Base-by-base conservation (phyloP, 805 yeast species). In the Kregervanrija delftensis region DNA sequence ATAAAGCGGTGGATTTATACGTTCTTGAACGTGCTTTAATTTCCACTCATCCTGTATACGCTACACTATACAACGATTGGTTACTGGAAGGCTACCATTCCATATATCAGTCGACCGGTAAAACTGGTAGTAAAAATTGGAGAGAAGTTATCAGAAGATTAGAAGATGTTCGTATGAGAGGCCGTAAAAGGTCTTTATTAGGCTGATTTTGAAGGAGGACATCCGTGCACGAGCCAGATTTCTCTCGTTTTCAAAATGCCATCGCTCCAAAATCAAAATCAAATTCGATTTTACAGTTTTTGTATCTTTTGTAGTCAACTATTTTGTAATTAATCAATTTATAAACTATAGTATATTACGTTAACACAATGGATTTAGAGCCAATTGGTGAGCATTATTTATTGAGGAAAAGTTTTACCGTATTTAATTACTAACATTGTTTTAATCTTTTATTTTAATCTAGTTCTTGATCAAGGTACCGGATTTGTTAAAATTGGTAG, bases 401-500 rank as follows among this genome's bases (percentile, higher is more conserved):
- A 37, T 37, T n/a, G 15, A 11, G 13, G 32, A 37, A 11, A 17
- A 2, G 10, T 9, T 13, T 13, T 10, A 13, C 15, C 11, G 9
- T 33, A 9, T 10, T 8, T 3, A 33, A 8, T 13, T 5, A 30
- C 39, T 38, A 30, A 34, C 35, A 35, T n/a, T 22, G 28, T 22
- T 22, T 22, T 22, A 22, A 22, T 22, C 6, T 22, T 22, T 6
- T 22, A 22, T 5, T 22, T 22, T 22, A 22, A 22, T 22, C 28
- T 5, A 22, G 28, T 93, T 56, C 86, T 93, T 56, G 99, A 93
- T 71, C 98, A 93, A 72, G 99, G 99, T 71, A 93, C 99, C 41
- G 99, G 99, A 46, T 93, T 93, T 63, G 97, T 91, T 44, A 91
- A 90, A 65, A 87, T 91, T 55, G 99, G 99, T 48, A 79, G 96